Base-by-base conservation (phyloP, 441 rosid species). In the Populus tomentosa region DNA sequence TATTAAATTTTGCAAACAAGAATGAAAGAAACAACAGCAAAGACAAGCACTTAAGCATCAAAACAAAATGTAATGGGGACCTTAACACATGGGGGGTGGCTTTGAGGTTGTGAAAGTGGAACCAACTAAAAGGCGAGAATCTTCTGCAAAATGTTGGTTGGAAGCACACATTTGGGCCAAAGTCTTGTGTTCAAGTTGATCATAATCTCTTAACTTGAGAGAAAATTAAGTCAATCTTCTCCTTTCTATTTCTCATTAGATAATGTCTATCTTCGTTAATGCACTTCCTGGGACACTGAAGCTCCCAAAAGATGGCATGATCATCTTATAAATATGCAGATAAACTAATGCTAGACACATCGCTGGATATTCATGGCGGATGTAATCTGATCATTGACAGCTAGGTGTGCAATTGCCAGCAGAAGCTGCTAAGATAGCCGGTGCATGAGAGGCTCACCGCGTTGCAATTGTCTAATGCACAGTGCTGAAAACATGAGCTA, bases 31-130 rank as follows among this genome's bases (percentile, higher is more conserved):
- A 88, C 90, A 88, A 89, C 82, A 85, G 86, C 84, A 86, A 87
- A 87, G 92, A 88, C 88, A 89, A 88, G 87, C 88, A 89, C 88
- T 82, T 77, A 72, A 75, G 85, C 86, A 84, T 85, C 82, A 80
- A 71, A 81, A 85, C 86, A 83, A 87, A 87, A 71, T 78, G 88
- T 67, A 81, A 86, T 87, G 88, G 93, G 90, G 97, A 90, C 95
- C 89, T 86, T 82, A 59, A 89, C 97, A 92, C 94, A 89, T 92
- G 32, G 97, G 94, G 92, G 80, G 86, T 82, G 82, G 74, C 80
- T 74, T 75, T 73, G 75, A 69, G 84, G 74, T 80, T 81, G 75
- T 84, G 82, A 36, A 36, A 42, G 88, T 88, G 89, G 93, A 87
- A 82, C 91, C 92, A 82, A 84, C 78, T 69, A 59, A 85, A 82